Base-by-base conservation (phyloP, 345 rosid species). In the Sonneratia alba region DNA sequence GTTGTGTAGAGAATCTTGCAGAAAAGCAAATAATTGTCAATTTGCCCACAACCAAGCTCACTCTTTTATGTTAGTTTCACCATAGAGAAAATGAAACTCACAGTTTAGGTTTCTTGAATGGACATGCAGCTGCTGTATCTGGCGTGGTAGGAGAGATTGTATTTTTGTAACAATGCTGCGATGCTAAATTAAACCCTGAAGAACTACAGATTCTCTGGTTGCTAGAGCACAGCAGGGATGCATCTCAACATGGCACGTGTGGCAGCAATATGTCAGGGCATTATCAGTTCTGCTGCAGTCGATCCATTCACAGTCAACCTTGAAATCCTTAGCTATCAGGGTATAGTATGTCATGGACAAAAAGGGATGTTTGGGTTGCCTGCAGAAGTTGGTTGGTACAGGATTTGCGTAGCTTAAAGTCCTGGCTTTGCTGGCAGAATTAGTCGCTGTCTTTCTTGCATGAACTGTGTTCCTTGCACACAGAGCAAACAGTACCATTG, bases 221-320 rank as follows among this genome's bases (percentile, higher is more conserved):
- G 57, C 49, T 21, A 66, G 64, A 67, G 65, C 13, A 38, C 70
- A 51, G 6, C 32, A 32, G 48, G 64, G 75, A 73, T 66, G 64
- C 75, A 73, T 66, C 70, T 73, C 38, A 0, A 66, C 27, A 19
- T 0, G 14, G 43, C 75, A 66, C 70, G 36, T 66, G 75, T 69
- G 66, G 63, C 65, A 73, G 32, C 70, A 45, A 49, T 73, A 73
- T 24, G 75, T 73, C 75, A 73, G 53, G 47, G 38, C 36, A 15
- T 66, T 36, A 43, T 73, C 70, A 7, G 70, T 64, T 42, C 36
- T 66, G 8, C 40, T 14, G 34, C 75, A 72, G 2, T 7, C 16
- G 9, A 47, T 32, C 0, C 70, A 63, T 40, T 43, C 27, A 6
- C 70, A 21, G 49, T 65, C 70, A 14, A 72, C 66, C 24, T 0